phyloP scores from a whole-genome alignment of 306 rosid genomes.

The Amphicarpaea edgeworthii region DNA sequence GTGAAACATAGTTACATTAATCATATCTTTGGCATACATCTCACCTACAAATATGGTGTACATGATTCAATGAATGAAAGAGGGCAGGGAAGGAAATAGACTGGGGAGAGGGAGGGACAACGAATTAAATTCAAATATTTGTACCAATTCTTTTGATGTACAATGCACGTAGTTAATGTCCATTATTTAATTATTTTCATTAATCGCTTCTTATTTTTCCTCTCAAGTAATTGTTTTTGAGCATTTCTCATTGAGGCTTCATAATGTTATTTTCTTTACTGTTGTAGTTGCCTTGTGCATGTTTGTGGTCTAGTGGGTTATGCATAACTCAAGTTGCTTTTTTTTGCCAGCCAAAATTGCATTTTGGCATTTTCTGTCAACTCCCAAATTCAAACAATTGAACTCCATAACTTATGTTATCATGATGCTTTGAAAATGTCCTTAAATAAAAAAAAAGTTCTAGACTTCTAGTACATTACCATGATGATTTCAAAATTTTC shows the following conservation, averaged over 20 bases:
- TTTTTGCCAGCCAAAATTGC: conserved; percentile 22
- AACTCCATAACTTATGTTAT: conserved; percentile 20
- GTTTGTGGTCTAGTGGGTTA: conserved; percentile 8
- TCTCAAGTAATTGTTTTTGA: conserved; percentile 22
- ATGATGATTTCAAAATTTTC: conserved; percentile 30
- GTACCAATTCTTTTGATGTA: conserved; percentile 27
- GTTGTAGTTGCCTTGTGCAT: conserved; percentile 16
- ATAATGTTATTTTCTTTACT: neutral
- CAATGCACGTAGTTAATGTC: conserved; percentile 4
- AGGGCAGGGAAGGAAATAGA: neutral
- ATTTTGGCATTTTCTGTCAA: conserved; percentile 12
- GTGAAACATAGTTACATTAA: neutral
- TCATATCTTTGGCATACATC: conserved; percentile 12
- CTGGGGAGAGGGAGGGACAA: conserved; percentile 14
- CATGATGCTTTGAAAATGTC: conserved; percentile 5
- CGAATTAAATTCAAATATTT: neutral
- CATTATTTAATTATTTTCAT: conserved; percentile 2
- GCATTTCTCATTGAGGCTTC: conserved; percentile 1
- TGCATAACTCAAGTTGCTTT: conserved; percentile 12
- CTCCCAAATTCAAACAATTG: conserved; percentile 16
- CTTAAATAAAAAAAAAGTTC: neutral
- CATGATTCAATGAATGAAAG: conserved; percentile 14
- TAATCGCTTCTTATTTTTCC: neutral
- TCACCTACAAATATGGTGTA: conserved; percentile 6
- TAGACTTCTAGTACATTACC: neutral